Percentiles rank a stretch among this genome's conserved stretches.
Evolutionary conservation across 2,329 filamentous ascomycete species (phyloP).

Genomic region (Talaromyces piceae): DNA sequence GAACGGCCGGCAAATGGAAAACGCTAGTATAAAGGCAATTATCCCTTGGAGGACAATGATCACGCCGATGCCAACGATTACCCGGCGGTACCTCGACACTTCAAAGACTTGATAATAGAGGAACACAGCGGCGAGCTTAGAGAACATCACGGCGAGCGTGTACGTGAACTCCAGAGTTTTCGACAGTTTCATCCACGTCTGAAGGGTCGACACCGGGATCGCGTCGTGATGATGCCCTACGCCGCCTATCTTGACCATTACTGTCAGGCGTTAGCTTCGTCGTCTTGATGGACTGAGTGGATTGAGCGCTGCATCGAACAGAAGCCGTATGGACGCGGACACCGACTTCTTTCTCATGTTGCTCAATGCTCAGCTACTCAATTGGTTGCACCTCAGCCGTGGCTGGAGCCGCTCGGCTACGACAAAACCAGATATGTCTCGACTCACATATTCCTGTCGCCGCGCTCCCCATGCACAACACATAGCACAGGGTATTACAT

Average conservation of each 20-base stretch:
- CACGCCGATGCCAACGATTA: not conserved
- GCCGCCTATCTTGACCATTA: not conserved
- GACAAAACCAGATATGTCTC: no score
- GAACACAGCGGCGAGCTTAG: conserved; percentile 1
- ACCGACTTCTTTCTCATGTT: no score
- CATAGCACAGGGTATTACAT: not conserved
- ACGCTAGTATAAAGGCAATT: not conserved
- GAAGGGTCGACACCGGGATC: not conserved
- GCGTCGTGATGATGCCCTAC: not conserved
- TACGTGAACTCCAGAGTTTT: not conserved
- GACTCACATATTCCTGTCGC: not conserved
- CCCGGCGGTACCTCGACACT: not conserved
- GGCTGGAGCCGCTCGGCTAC: no score
- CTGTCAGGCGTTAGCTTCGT: not conserved
- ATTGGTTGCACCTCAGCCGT: not conserved
- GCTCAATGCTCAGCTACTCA: not conserved
- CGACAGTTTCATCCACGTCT: not conserved
- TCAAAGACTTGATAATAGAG: conserved; percentile 1
- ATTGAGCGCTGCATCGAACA: no score
- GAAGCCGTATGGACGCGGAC: no score
- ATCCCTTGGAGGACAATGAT: not conserved
- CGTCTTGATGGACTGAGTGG: not conserved
- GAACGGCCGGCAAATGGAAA: not conserved
- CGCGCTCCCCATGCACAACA: not conserved
- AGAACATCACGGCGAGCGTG: not conserved